Percentiles rank a stretch among this genome's conserved stretches.
Conservation (phyloP, 768 basidiomycete species). For the Termitomyces sp. region DNA sequence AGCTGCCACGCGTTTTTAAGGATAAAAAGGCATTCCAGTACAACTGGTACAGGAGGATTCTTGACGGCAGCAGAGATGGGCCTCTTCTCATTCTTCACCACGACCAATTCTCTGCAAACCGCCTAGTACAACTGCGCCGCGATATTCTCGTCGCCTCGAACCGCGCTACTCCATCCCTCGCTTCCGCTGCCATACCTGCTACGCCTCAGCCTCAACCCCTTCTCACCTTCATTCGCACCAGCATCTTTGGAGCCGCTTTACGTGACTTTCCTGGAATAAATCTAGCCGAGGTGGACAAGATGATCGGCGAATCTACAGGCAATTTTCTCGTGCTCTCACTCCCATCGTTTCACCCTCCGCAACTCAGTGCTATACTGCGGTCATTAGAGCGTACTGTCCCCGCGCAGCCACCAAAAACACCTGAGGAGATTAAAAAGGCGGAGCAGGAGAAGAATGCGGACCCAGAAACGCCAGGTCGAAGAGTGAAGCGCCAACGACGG, state of each 20-base stretch:
- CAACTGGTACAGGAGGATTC: slow-evolving; percentile 70
- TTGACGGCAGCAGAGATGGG: slow-evolving; percentile 46
- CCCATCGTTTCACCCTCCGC: slow-evolving; percentile 66
- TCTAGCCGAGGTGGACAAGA: slow-evolving; percentile 36
- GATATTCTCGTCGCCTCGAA: slow-evolving; percentile 57
- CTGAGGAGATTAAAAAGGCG: slow-evolving; percentile 43
- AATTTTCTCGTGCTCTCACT: slow-evolving; percentile 61
- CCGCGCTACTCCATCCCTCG: slow-evolving; percentile 34
- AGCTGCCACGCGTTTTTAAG: slow-evolving; percentile 61
- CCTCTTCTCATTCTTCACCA: slow-evolving; percentile 80
- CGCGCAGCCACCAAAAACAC: slow-evolving; percentile 44
- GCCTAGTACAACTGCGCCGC: slow-evolving; percentile 61
- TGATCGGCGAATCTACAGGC: slow-evolving; percentile 54
- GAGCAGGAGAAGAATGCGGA: slow-evolving; percentile 54
- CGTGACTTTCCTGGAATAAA: slow-evolving; percentile 54
- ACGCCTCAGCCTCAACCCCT: slow-evolving; percentile 32
- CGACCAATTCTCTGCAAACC: slow-evolving; percentile 63
- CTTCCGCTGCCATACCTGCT: slow-evolving; percentile 21
- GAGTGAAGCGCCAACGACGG: slow-evolving; percentile 54
- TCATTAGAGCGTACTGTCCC: slow-evolving; percentile 65
- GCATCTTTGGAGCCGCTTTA: slow-evolving; percentile 74
- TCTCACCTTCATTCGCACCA: slow-evolving; percentile 69
- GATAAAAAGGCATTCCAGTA: slow-evolving; percentile 80
- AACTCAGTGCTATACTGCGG: slow-evolving; percentile 60
- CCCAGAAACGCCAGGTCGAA: slow-evolving; percentile 63